Evolutionary conservation across 805 yeast species (phyloP).

Genomic region (Brettanomyces anomalus): DNA sequence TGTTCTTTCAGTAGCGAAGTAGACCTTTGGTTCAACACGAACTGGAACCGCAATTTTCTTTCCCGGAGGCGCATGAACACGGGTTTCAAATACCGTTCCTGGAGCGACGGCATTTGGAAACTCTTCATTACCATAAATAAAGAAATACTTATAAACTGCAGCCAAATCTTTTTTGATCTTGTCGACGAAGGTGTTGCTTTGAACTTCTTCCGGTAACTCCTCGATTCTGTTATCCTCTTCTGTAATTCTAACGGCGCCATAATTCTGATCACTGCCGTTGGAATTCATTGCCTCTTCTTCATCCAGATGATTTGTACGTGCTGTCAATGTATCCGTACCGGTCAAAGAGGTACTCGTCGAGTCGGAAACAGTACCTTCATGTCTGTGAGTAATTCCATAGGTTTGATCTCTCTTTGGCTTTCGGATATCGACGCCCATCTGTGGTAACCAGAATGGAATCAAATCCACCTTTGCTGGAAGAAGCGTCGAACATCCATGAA

Average conservation of each 20-base stretch:
- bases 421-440: constrained; percentile 91
- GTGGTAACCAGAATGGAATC: constrained; percentile 97
- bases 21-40: constrained; percentile 97
- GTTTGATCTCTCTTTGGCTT: constrained; percentile 62
- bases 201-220: constrained; percentile 7
- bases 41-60: constrained; percentile 88
- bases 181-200: constrained; percentile 6
- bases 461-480: constrained; percentile 74
- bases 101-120: constrained; percentile 46
- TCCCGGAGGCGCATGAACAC: constrained; percentile 73
- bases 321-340: constrained; percentile 37
- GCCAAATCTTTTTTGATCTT: constrained; percentile 9
- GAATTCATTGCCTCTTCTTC: constrained; percentile 55
- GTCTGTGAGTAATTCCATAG: constrained; percentile 53
- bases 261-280: constrained; percentile 10
- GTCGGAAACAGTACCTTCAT: constrained; percentile 13
- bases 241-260: constrained; percentile 24
- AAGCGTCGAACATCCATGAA: constrained; percentile 92
- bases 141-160: constrained; percentile 6
- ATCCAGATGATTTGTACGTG: constrained; percentile 34
- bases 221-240: constrained; percentile 23
- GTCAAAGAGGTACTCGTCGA: constrained; percentile 1
- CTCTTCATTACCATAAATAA: constrained; percentile 33
- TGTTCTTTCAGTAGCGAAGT: constrained; percentile 96
- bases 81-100: constrained; percentile 54